Evolutionary conservation across 2,329 filamentous ascomycete species (phyloP).

Genomic region (Emmonsiellopsis sp.): DNA sequence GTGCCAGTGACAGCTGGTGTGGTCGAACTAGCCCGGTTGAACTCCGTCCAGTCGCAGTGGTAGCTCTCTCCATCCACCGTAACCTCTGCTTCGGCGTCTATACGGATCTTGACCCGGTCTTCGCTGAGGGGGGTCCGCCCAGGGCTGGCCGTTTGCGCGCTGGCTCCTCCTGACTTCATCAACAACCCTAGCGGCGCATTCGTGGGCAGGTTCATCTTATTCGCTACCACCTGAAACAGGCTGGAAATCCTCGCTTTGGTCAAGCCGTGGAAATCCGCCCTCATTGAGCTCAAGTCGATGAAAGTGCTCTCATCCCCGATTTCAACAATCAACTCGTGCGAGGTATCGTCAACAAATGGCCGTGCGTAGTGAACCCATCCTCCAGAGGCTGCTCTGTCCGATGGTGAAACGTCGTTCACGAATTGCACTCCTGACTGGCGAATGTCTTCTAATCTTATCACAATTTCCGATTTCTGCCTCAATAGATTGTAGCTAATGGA

Average conservation of each 20-base stretch:
- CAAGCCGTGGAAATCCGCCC: conserved; percentile 64
- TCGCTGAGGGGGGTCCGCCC: conserved; percentile 62
- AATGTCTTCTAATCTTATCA: conserved; percentile 74
- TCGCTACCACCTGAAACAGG: conserved; percentile 71
- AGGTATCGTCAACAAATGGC: conserved; percentile 70
- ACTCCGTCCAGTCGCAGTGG: conserved; percentile 10
- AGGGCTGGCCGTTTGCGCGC: conserved; percentile 54
- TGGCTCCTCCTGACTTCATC: conserved; percentile 56
- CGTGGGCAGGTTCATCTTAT: conserved; percentile 62
- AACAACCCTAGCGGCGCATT: conserved; percentile 54
- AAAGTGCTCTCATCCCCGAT: conserved; percentile 59
- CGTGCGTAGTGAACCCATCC: conserved; percentile 71
- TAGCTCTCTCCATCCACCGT: conserved; percentile 31
- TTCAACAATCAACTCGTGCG: conserved; percentile 70
- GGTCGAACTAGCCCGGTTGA: background rate
- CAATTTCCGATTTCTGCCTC: conserved; percentile 62
- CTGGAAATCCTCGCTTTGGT: conserved; percentile 61
- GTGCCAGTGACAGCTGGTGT: background rate
- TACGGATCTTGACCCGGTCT: conserved; percentile 56
- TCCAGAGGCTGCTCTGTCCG: conserved; percentile 14
- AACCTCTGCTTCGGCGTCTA: conserved; percentile 45
- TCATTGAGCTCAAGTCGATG: conserved; percentile 45
- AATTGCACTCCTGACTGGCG: conserved; percentile 75
- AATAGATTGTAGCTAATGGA: conserved; percentile 65
- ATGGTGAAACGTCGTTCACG: conserved; percentile 36